Evolutionary conservation across 139 green algal species (phyloP).

Genomic region (Picochlorum sp.): DNA sequence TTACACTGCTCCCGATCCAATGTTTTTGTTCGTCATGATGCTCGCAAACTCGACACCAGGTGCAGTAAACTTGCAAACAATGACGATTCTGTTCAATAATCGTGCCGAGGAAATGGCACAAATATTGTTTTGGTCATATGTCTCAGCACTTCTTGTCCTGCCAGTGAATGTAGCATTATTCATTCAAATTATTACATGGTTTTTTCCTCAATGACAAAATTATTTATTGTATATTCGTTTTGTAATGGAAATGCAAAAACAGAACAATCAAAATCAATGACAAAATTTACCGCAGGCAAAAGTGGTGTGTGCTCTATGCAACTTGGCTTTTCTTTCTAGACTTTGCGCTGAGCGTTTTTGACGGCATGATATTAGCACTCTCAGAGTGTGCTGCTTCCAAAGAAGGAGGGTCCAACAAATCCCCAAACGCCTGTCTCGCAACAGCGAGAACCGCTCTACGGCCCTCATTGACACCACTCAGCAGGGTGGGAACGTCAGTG

Average conservation of each 20-base stretch:
- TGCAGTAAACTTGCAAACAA: constrained; percentile 48
- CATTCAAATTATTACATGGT: constrained; percentile 28
- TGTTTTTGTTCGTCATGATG: constrained; percentile 52
- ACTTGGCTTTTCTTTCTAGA: too few species aligned
- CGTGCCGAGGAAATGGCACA: constrained; percentile 37
- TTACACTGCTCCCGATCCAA: constrained; percentile 37
- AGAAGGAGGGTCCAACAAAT: constrained; percentile 3
- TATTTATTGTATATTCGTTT: too few species aligned
- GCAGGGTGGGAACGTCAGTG: constrained; percentile 36
- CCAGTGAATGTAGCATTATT: constrained; percentile 41
- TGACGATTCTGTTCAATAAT: constrained; percentile 42
- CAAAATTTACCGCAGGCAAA: background rate
- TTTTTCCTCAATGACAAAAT: too few species aligned
- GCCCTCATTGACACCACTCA: constrained; percentile 43
- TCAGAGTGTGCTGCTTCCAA: background rate
- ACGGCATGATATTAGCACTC: background rate
- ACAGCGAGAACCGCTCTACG: constrained; percentile 17
- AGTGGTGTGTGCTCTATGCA: too few species aligned
- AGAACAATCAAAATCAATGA: background rate
- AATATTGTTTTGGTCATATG: constrained; percentile 60
- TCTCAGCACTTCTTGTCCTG: constrained; percentile 38
- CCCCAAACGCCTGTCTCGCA: constrained; percentile 12
- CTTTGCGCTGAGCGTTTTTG: background rate
- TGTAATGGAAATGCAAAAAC: too few species aligned
- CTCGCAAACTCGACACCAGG: constrained; percentile 52